These are phyloP conservation scores for Mycosphaerella arachidis DNA, from an alignment of 2,329 filamentous ascomycete genomes.

Conservation along the genomic window DNA sequence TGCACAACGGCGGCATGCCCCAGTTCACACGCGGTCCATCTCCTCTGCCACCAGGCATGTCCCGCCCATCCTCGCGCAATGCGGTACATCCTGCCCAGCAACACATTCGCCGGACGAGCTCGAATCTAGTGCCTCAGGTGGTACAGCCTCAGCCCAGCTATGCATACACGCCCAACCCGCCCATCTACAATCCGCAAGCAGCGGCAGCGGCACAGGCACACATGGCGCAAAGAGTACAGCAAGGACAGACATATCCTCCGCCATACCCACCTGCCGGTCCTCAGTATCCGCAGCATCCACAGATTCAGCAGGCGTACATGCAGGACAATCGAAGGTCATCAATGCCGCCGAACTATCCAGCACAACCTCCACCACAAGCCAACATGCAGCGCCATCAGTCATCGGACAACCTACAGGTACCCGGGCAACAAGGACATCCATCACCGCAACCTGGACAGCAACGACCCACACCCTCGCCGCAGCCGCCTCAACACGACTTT, in stretches of 20 bases:
- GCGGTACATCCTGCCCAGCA: constrained; percentile 59
- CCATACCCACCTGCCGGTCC: constrained; percentile 28
- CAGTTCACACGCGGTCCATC: constrained; percentile 73
- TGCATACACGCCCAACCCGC: constrained; percentile 78
- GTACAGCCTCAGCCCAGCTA: constrained; percentile 57
- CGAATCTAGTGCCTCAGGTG: constrained; percentile 62
- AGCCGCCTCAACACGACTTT: constrained; percentile 49
- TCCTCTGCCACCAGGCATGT: constrained; percentile 71
- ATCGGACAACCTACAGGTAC: constrained; percentile 29
- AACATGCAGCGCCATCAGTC: constrained; percentile 42
- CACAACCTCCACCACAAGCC: constrained; percentile 51
- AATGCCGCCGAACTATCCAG: constrained; percentile 65
- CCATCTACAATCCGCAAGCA: constrained; percentile 67
- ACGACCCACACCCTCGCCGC: constrained; percentile 42
- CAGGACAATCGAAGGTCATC: constrained; percentile 73
- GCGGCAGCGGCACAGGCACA: constrained; percentile 45
- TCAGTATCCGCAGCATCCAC: constrained; percentile 31
- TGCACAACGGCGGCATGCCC: constrained; percentile 65
- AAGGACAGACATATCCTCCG: constrained; percentile 26
- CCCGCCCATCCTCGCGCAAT: constrained; percentile 74
- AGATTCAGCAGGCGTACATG: constrained; percentile 64
- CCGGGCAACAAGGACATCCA: constrained; percentile 34
- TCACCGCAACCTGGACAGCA: constrained; percentile 34
- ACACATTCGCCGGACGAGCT: constrained; percentile 66
- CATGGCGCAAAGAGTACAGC: constrained; percentile 36